phyloP scores from a whole-genome alignment of 176 grass and related monocot species.

The maize (Zea mays) region DNA sequence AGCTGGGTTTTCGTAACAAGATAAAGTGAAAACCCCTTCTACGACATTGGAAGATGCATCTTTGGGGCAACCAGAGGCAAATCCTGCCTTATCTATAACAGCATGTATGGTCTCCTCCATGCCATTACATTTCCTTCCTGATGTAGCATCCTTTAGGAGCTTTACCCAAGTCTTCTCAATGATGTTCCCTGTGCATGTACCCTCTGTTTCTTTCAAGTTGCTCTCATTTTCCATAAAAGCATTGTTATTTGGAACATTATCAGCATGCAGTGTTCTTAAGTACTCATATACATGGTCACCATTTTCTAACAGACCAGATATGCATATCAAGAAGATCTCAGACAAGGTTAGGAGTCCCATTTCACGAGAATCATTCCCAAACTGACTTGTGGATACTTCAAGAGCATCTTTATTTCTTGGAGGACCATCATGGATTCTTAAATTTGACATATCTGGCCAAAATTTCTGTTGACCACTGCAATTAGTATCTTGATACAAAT shows the following conservation, averaged over 20 bases:
- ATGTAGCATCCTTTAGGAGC: slow-evolving; percentile 60
- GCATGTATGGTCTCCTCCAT: slow-evolving; percentile 37
- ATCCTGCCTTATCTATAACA: slow-evolving; percentile 25
- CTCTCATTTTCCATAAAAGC: slow-evolving; percentile 26
- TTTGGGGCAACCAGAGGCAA: background rate
- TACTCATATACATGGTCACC: slow-evolving; percentile 78
- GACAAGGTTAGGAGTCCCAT: slow-evolving; percentile 76
- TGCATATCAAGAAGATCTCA: slow-evolving; percentile 80
- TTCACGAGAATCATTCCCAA: slow-evolving; percentile 51
- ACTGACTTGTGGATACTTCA: slow-evolving; percentile 38
- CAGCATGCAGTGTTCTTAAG: slow-evolving; percentile 42
- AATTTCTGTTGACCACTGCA: slow-evolving; percentile 28
- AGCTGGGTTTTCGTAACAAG: slow-evolving; percentile 58
- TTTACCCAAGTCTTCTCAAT: slow-evolving; percentile 65
- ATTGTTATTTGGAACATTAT: slow-evolving; percentile 30
- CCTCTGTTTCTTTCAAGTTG: slow-evolving; percentile 28
- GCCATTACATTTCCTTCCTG: slow-evolving; percentile 45
- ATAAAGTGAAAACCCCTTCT: slow-evolving; percentile 41
- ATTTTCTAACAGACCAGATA: slow-evolving; percentile 75
- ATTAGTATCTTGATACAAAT: slow-evolving; percentile 28
- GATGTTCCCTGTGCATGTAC: slow-evolving; percentile 19
- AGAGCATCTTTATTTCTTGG: slow-evolving; percentile 25
- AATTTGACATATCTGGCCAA: slow-evolving; percentile 27
- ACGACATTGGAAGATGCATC: slow-evolving; percentile 28
- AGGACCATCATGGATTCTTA: slow-evolving; percentile 24